Percentiles rank a stretch among this genome's conserved stretches.
phyloP scores from a whole-genome alignment of 2,329 filamentous ascomycete species.

The Acrocalymma vagum region DNA sequence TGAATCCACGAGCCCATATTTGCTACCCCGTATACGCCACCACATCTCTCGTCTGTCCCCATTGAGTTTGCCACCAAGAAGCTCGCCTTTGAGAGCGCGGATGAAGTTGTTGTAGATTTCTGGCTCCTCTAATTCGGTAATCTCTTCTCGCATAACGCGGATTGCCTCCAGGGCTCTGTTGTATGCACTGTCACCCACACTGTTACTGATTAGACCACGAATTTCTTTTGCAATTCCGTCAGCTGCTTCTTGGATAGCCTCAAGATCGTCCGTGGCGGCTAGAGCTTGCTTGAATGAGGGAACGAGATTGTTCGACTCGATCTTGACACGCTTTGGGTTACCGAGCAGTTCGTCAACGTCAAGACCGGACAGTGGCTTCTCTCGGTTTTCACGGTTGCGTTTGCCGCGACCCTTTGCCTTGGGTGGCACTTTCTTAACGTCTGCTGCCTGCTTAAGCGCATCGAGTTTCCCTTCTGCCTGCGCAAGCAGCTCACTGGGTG shows the following conservation, averaged over 20 bases:
- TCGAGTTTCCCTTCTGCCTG: conserved; percentile 67
- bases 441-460: conserved; percentile 71
- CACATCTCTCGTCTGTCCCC: conserved; percentile 86
- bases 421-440: conserved; percentile 84
- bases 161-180: conserved; percentile 78
- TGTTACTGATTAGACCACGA: conserved; percentile 72
- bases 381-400: conserved; percentile 66
- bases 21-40: conserved; percentile 73
- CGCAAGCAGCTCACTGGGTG: conserved; percentile 72
- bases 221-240: conserved; percentile 80
- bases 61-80: conserved; percentile 74
- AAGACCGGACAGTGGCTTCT: conserved; percentile 88
- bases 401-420: conserved; percentile 77
- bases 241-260: conserved; percentile 71
- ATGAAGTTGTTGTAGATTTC: conserved; percentile 79
- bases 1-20: conserved; percentile 76
- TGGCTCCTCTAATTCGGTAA: conserved; percentile 79
- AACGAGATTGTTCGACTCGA: conserved; percentile 77
- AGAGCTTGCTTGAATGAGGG: conserved; percentile 90
- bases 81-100: conserved; percentile 72
- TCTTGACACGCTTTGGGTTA: conserved; percentile 62
- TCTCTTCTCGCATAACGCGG: conserved; percentile 78
- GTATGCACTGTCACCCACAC: conserved; percentile 79
- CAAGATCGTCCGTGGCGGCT: conserved; percentile 65
- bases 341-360: conserved; percentile 85